Evolutionary conservation across 2,329 filamentous ascomycete species (phyloP).

Genomic region (Exutisphaerella laricina): DNA sequence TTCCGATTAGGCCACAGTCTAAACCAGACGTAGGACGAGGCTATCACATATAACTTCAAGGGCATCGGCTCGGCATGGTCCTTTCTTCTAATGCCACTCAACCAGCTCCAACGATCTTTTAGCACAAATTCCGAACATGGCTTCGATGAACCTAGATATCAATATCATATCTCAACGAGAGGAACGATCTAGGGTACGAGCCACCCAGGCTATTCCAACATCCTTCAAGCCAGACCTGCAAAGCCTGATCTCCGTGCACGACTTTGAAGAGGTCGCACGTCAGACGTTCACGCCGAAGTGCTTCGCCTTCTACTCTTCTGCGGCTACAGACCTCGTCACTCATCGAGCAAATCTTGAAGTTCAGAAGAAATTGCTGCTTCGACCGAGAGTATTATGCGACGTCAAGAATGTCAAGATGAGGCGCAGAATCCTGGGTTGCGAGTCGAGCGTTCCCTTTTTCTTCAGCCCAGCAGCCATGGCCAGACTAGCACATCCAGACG

Average conservation of each 20-base stretch:
- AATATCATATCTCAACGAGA: slow-evolving; percentile 5
- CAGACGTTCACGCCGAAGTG: slow-evolving; percentile 32
- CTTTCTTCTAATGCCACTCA: background rate
- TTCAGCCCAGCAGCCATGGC: slow-evolving; percentile 33
- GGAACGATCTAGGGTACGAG: slow-evolving; percentile 8
- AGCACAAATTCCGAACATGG: slow-evolving; percentile 9
- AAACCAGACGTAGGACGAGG: too few relatives aligned
- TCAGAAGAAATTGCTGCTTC: slow-evolving; percentile 41
- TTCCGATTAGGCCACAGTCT: too few relatives aligned
- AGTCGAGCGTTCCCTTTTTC: slow-evolving; percentile 33
- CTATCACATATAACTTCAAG: too few relatives aligned
- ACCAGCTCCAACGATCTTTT: slow-evolving; percentile 10
- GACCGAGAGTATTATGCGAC: slow-evolving; percentile 43
- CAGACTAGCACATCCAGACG: slow-evolving; percentile 27
- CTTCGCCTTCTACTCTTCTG: slow-evolving; percentile 43
- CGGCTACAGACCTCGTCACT: slow-evolving; percentile 44
- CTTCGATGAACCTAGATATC: slow-evolving; percentile 1
- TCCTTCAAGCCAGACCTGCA: slow-evolving; percentile 42
- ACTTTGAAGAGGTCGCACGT: slow-evolving; percentile 40
- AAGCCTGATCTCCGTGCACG: slow-evolving; percentile 43
- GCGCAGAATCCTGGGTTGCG: slow-evolving; percentile 30
- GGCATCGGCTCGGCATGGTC: too few relatives aligned
- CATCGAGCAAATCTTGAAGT: slow-evolving; percentile 37
- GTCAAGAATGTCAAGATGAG: slow-evolving; percentile 35
- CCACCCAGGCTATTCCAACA: background rate